Evolutionary conservation across 2,329 filamentous ascomycete species (phyloP).

Genomic region (Dryadomyces quercus-mongolicae): DNA sequence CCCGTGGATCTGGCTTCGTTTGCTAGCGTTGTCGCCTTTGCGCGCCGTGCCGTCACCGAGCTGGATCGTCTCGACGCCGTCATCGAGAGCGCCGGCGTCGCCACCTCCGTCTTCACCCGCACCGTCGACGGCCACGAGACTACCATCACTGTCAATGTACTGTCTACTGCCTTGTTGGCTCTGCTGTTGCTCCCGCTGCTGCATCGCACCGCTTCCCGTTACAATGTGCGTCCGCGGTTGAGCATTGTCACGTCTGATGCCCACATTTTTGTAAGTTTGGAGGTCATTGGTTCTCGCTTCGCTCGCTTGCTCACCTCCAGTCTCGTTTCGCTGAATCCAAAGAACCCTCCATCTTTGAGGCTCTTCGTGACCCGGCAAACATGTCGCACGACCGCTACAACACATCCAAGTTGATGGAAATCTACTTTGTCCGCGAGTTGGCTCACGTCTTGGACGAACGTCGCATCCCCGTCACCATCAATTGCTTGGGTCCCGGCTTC

Average conservation of each 20-base stretch:
- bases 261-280: conserved; percentile 18
- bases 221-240: conserved; percentile 23
- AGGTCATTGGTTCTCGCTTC: neutral
- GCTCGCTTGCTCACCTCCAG: neutral
- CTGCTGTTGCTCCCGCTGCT: conserved; percentile 30
- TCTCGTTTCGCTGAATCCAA: conserved; percentile 19
- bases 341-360: conserved; percentile 20
- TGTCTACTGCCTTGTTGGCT: conserved; percentile 32
- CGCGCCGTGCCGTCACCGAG: conserved; percentile 11
- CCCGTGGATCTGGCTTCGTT: conserved; percentile 34
- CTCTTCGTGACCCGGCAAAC: conserved; percentile 17
- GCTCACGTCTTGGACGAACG: conserved; percentile 19
- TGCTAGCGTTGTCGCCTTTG: conserved; percentile 32
- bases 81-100: conserved; percentile 28
- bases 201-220: conserved; percentile 20
- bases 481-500: conserved; percentile 26
- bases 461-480: conserved; percentile 23
- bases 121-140: conserved; percentile 24
- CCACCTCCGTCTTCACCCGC: conserved; percentile 5
- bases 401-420: conserved; percentile 21
- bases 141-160: conserved; percentile 32
- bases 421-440: conserved; percentile 21
- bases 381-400: conserved; percentile 22
- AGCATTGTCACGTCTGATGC: conserved; percentile 27
- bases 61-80: conserved; percentile 30